Base-by-base conservation (phyloP, 208 protist species). In the Acanthamoeba castellanii region DNA sequence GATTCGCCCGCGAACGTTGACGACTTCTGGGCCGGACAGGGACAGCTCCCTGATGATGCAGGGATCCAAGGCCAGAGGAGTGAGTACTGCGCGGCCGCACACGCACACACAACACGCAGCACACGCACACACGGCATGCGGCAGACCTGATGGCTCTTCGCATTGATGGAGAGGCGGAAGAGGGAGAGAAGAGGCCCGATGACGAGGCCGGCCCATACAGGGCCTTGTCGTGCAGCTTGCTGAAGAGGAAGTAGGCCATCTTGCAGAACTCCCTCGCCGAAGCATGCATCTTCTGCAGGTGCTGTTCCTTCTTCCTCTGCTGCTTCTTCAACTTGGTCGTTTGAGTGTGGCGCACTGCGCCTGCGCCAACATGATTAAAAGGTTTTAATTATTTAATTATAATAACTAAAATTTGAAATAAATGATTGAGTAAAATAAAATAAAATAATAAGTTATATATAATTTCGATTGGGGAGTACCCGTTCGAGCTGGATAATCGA, bases 281-380 rank as follows among this genome's bases (percentile, higher is more conserved):
- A 45, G 84, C 84, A 45, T 90, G 84, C 84, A 90, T 90, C n/a
- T 90, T 90, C 34, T 90, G 84, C 14, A 90, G 32, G 55, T 68
- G 52, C 84, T 61, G 45, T 8, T 90, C 30, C n/a, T 90, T 61
- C 32, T 70, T 37, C 30, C 42, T 61, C 5, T 87, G 4, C 47
- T 52, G 4, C 7, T 52, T 11, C 47, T 52, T 52, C 11, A 11
- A 52, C 7, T 52, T 52, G 47, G 47, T 52, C 47, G n/a, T n/a
- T 34, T 34, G 66, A 34, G n/a, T n/a, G n/a, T n/a, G n/a, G n/a
- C n/a, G n/a, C n/a, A n/a, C n/a, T n/a, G n/a, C n/a, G n/a, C n/a
- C n/a, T n/a, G n/a, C n/a, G n/a, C n/a, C n/a, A n/a, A n/a, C n/a
- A n/a, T n/a, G n/a, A n/a, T n/a, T n/a, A n/a, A n/a, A n/a, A n/a